Conservation (phyloP, 306 rosid species). For the Acacia melanoxylon region DNA sequence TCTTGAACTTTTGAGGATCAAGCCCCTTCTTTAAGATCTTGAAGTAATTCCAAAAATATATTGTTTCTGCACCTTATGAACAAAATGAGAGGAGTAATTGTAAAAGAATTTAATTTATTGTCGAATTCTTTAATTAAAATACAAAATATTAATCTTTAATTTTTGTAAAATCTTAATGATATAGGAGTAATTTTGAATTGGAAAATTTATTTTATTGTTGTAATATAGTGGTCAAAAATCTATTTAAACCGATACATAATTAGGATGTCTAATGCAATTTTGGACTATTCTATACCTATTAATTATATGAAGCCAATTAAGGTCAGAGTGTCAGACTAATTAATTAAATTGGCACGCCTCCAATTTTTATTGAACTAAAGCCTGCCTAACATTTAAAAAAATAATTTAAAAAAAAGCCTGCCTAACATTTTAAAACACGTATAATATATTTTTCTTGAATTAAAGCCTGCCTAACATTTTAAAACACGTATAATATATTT, state of each 20-base stretch:
- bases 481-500: too few species aligned
- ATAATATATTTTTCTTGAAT: too few species aligned
- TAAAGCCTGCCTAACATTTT: too few species aligned
- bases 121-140: too few species aligned
- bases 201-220: background rate
- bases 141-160: too few species aligned
- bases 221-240: background rate
- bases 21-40: too few species aligned
- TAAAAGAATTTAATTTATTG: background rate
- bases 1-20: too few species aligned
- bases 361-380: background rate
- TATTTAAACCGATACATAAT: background rate
- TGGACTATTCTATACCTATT: background rate
- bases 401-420: too few species aligned
- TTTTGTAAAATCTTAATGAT: background rate
- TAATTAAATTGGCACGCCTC: conserved; percentile 9
- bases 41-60: too few species aligned
- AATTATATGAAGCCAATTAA: background rate
- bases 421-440: too few species aligned
- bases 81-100: too few species aligned
- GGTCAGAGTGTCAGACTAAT: background rate
- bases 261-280: background rate
- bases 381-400: background rate
- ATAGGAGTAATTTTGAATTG: background rate
- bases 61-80: too few species aligned